Conservation (phyloP, 2,329 filamentous ascomycete species). For the Chaetomium strumarium region DNA sequence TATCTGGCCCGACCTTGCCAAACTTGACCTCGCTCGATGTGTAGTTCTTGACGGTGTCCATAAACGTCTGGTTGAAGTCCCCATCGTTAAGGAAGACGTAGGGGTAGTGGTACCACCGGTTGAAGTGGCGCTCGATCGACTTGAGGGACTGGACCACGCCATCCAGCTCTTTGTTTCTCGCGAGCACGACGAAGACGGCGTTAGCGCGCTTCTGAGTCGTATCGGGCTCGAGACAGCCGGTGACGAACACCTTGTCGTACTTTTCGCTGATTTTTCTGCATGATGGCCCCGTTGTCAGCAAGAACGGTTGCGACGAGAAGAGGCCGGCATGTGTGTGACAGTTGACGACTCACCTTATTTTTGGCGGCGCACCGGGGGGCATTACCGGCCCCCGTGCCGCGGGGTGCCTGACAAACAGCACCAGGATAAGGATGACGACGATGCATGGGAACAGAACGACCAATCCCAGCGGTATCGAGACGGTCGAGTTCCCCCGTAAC, state of each 20-base stretch:
- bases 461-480: conserved; percentile 87
- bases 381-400: conserved; percentile 77
- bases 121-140: conserved; percentile 97
- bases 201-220: conserved; percentile 78
- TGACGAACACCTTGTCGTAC: conserved; percentile 93
- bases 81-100: conserved; percentile 98
- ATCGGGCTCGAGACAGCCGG: conserved; percentile 79
- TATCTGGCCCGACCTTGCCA: conserved; percentile 80
- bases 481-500: conserved; percentile 82
- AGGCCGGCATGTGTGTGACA: background rate
- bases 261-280: conserved; percentile 91
- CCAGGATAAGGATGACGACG: conserved; percentile 82
- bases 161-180: conserved; percentile 91
- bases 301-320: background rate
- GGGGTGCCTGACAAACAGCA: conserved; percentile 85
- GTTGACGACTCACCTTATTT: conserved; percentile 66
- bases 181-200: conserved; percentile 90
- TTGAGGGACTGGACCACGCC: conserved; percentile 96
- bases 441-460: conserved; percentile 89
- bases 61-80: conserved; percentile 94
- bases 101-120: conserved; percentile 96
- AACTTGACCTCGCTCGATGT: conserved; percentile 87
- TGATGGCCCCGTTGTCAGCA: conserved; percentile 3
- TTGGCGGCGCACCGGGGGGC: conserved; percentile 79
- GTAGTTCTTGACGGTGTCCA: conserved; percentile 79